Base-by-base conservation (phyloP, 495 filamentous ascomycete genomes). In the Pyrenula aspistea region DNA sequence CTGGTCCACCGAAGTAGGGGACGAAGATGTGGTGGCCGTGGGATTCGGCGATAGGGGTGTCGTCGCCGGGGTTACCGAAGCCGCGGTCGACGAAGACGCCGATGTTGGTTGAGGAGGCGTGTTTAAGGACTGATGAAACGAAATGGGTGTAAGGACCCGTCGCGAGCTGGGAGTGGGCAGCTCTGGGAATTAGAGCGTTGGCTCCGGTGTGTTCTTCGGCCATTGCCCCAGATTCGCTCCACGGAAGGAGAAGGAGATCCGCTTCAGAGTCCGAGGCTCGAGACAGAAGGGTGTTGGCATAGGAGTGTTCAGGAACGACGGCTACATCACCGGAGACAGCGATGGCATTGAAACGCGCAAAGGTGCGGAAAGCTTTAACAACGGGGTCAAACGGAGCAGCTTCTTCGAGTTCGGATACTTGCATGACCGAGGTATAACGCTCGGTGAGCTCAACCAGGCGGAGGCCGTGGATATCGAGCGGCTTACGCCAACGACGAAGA, bases 371-470 rank as follows among this genome's bases (percentile, higher is more conserved):
- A 10, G 88, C 87, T 65, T 95, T 96, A 24, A 96, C 81, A 0
- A 96, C 88, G 2, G 93, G 90, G 62, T 98, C 93, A 69, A 80
- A 80, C 2, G 83, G 71, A 11, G 82, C 80, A 59, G 86, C 83
- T 20, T 91, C 88, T 10, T 91, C 89, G 48, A 83, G 74, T 58
- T 93, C 89, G 0, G 89, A 84, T 3, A 95, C 88, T 62, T 90
- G 86, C 93, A 98, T 98, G 55, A 96, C 91, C 20, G 91, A 88
- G 4, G 93, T 96, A 25, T 86, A 84, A 76, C 93, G 90, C 59
- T 98, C 91, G 0, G 89, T 93, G 22, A 97, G 82, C 64, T 94
- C 89, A 48, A 96, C 69, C 53, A 98, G 74, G 1, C 91, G 86
- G 22, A 96, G 70, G 36, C 91, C 93, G 62, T 96, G 86, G 0